Conservation (phyloP, 2,329 filamentous ascomycete species). For the Fusarium pininemorale region DNA sequence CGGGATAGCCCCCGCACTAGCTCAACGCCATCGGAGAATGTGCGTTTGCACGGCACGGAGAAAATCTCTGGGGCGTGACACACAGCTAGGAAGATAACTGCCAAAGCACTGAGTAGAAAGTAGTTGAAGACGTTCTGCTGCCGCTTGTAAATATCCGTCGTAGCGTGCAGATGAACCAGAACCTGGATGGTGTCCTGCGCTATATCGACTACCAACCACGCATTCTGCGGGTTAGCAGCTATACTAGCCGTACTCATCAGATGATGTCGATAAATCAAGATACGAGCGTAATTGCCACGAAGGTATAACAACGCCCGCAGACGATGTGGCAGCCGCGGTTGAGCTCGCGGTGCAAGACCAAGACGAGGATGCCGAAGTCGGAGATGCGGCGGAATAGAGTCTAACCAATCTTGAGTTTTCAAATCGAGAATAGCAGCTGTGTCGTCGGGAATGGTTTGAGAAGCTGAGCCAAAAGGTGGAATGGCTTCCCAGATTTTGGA, state of each 20-base stretch:
- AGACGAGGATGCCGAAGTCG: conserved; percentile 50
- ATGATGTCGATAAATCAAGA: conserved; percentile 55
- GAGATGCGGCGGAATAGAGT: conserved; percentile 55
- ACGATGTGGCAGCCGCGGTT: conserved; percentile 51
- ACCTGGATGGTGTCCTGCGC: conserved; percentile 44
- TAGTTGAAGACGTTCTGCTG: conserved; percentile 45
- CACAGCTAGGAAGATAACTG: conserved; percentile 49
- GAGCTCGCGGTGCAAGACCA: conserved; percentile 44
- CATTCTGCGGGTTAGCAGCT: conserved; percentile 45
- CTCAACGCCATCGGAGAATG: conserved; percentile 46
- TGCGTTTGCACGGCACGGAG: conserved; percentile 47
- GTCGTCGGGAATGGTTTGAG: conserved; percentile 50
- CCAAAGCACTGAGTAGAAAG: conserved; percentile 44
- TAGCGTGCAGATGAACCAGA: conserved; percentile 40
- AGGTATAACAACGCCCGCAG: conserved; percentile 55
- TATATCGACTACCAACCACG: conserved; percentile 51
- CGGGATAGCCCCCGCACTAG: conserved; percentile 47
- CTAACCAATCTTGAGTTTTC: conserved; percentile 56
- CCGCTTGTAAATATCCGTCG: conserved; percentile 42
- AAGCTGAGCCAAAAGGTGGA: conserved; percentile 48
- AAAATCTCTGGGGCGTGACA: conserved; percentile 55
- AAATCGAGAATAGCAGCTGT: conserved; percentile 52
- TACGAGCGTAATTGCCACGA: conserved; percentile 56
- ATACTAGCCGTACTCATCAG: conserved; percentile 52
- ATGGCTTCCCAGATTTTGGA: conserved; percentile 58